Conservation (phyloP, 2,329 filamentous ascomycete species). For the Fusarium falciforme region DNA sequence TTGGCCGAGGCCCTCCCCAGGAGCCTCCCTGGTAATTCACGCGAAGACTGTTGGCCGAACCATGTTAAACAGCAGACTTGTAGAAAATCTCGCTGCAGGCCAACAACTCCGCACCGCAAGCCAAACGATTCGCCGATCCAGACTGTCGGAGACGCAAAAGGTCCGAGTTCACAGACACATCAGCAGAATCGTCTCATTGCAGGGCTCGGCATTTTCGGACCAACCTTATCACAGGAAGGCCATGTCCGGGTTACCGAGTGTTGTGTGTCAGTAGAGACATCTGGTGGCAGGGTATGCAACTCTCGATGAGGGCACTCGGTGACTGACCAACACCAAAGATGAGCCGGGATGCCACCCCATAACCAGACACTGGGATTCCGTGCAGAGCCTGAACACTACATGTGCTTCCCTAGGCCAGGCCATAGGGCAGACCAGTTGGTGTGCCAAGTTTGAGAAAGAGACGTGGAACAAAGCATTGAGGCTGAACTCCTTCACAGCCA, state of each 20-base stretch:
- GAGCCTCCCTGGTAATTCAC: slow-evolving; percentile 4
- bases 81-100: slow-evolving; percentile 6
- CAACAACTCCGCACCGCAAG: slow-evolving; percentile 21
- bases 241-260: slow-evolving; percentile 1
- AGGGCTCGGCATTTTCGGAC: slow-evolving; percentile 8
- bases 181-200: slow-evolving; percentile 8
- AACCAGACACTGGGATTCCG: background rate
- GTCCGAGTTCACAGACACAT: background rate
- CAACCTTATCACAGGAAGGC: slow-evolving; percentile 11
- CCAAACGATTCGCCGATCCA: slow-evolving; percentile 16
- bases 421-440: background rate
- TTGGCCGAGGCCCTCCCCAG: background rate
- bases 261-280: background rate
- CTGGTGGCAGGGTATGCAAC: background rate
- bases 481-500: slow-evolving; percentile 2
- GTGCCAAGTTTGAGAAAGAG: background rate
- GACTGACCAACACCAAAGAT: background rate
- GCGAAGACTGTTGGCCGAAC: slow-evolving; percentile 17
- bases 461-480: background rate
- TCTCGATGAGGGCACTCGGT: background rate
- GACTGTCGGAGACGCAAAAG: slow-evolving; percentile 13
- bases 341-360: background rate
- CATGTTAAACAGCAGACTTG: background rate
- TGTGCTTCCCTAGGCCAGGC: background rate
- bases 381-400: background rate